A percentile compares a stretch with the other conserved stretches of the same genome.
Evolutionary conservation across 805 yeast genomes (phyloP).

Genomic region (Lachancea lanzarotensis): DNA sequence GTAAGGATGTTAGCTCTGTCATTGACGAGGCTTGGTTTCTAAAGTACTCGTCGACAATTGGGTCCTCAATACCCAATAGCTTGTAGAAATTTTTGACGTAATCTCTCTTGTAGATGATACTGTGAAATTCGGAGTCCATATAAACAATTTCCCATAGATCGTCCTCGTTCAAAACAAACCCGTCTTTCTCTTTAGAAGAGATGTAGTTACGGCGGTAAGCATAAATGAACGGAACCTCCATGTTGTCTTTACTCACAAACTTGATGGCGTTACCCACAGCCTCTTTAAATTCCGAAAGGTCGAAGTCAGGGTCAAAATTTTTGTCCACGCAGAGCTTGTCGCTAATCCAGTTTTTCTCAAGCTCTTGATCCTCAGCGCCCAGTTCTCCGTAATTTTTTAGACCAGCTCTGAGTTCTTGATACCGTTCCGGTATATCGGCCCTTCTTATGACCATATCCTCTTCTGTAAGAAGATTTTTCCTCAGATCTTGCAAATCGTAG

Average conservation of each 20-base stretch:
- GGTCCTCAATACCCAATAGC: constrained; percentile 51
- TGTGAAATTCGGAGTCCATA: constrained; percentile 83
- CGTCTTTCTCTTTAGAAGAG: constrained; percentile 38
- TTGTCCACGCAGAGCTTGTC: constrained; percentile 56
- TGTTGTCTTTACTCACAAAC: constrained; percentile 66
- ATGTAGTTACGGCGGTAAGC: constrained; percentile 89
- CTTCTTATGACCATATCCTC: constrained; percentile 83
- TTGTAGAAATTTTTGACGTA: constrained; percentile 52
- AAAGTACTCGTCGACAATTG: constrained; percentile 49
- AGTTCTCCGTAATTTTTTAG: constrained; percentile 61
- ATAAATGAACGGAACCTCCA: constrained; percentile 94
- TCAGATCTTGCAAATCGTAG: constrained; percentile 89
- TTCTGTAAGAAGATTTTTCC: constrained; percentile 85
- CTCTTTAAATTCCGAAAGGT: constrained; percentile 48
- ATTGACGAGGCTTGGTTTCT: constrained; percentile 46
- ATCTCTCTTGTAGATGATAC: constrained; percentile 66
- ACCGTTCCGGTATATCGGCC: constrained; percentile 89
- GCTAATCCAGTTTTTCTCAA: constrained; percentile 79
- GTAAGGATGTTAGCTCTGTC: constrained; percentile 55
- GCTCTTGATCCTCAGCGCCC: constrained; percentile 56
- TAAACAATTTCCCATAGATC: constrained; percentile 89
- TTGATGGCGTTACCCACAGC: constrained; percentile 68
- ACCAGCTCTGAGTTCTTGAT: constrained; percentile 62
- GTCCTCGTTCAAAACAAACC: constrained; percentile 55
- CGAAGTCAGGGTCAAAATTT: constrained; percentile 32